Conservation (phyloP, 208 protist species). For the Tritrichomonas musculus region DNA sequence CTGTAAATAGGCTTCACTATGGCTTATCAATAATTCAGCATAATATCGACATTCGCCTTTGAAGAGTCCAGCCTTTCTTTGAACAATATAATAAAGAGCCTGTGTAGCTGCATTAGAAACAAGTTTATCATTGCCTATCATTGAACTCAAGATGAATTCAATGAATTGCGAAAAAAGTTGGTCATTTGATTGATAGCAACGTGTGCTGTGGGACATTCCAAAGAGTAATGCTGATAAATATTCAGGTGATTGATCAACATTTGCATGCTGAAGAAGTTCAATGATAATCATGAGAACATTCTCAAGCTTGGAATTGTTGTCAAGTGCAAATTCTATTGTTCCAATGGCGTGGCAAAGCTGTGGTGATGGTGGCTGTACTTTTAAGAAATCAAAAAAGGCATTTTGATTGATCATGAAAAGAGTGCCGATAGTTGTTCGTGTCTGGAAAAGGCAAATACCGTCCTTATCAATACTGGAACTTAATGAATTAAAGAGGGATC, state of each 20-base stretch:
- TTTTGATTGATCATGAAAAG: neutral
- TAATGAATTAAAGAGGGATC: neutral
- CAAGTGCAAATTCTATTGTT: neutral
- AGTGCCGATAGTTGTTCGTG: neutral
- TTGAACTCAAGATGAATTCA: too few relatives aligned
- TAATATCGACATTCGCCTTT: neutral
- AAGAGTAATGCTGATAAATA: too few relatives aligned
- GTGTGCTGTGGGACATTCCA: too few relatives aligned
- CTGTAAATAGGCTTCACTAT: neutral
- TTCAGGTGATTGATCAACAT: too few relatives aligned
- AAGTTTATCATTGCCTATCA: too few relatives aligned
- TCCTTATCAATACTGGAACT: neutral
- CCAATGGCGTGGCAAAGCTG: neutral
- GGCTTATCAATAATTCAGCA: neutral
- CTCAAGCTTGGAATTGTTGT: neutral
- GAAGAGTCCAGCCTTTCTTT: neutral
- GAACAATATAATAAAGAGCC: too few relatives aligned
- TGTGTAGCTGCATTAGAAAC: too few relatives aligned
- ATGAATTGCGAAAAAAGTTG: too few relatives aligned
- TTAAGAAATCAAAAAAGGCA: neutral
- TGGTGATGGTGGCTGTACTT: neutral
- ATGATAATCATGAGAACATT: too few relatives aligned
- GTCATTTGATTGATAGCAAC: too few relatives aligned
- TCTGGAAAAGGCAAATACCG: neutral
- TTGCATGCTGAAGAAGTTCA: too few relatives aligned